Evolutionary conservation across 352 stramenopile species (phyloP).

Genomic region (Phytophthora sojae): DNA sequence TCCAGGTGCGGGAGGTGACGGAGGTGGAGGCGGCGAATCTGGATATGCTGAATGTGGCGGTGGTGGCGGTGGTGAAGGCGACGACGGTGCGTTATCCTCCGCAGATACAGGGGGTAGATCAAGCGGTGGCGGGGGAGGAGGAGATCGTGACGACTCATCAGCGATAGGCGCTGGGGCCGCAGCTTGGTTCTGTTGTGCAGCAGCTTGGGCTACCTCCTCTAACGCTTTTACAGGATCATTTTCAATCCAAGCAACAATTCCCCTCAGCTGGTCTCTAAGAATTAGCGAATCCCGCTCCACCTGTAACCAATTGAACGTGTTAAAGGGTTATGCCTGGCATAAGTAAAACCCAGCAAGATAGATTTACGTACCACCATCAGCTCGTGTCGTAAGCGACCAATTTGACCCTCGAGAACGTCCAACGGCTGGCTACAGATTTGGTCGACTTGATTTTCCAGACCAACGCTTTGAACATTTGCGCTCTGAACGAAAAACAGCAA

Average conservation of each 20-base stretch:
- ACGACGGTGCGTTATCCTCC: slow-evolving; percentile 2
- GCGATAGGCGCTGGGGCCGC: slow-evolving; percentile 14
- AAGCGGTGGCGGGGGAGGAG: slow-evolving; percentile 27
- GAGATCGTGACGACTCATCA: slow-evolving; percentile 19
- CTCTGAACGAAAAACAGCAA: slow-evolving; percentile 47
- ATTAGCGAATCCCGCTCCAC: slow-evolving; percentile 77
- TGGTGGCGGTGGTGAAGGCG: slow-evolving; percentile 5
- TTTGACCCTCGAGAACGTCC: slow-evolving; percentile 75
- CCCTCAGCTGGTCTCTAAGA: slow-evolving; percentile 71
- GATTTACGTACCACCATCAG: slow-evolving; percentile 54
- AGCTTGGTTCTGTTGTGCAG: slow-evolving; percentile 35
- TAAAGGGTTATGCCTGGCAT: background rate
- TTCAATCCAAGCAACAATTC: slow-evolving; percentile 81
- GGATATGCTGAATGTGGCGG: slow-evolving; percentile 30
- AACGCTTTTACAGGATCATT: slow-evolving; percentile 58
- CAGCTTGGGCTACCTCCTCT: slow-evolving; percentile 45
- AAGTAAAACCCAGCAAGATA: slow-evolving; percentile 5
- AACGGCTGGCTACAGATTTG: slow-evolving; percentile 80
- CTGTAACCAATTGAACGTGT: slow-evolving; percentile 31
- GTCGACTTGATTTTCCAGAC: slow-evolving; percentile 86
- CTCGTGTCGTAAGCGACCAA: slow-evolving; percentile 58
- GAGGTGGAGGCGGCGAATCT: slow-evolving; percentile 43
- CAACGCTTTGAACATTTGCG: slow-evolving; percentile 79
- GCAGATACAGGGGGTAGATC: slow-evolving; percentile 21
- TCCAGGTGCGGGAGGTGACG: slow-evolving; percentile 38